phyloP scores from a whole-genome alignment of 2,329 filamentous ascomycete genomes.

The Venturiaceae sp. region DNA sequence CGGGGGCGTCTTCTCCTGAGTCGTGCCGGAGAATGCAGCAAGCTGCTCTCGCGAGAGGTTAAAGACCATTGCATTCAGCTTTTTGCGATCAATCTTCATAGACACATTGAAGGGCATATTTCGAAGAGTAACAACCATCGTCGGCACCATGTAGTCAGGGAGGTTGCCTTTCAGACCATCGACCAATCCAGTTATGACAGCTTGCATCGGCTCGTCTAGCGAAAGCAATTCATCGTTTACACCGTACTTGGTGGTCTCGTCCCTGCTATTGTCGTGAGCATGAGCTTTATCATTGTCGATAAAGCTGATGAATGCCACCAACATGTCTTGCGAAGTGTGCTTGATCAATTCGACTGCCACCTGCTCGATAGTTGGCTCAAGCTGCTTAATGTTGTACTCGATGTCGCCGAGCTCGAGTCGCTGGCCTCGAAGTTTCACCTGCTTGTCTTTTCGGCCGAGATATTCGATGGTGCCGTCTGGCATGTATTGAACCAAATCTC shows the following conservation, averaged over 20 bases:
- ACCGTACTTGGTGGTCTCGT: too few relatives aligned
- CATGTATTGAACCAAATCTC: slow-evolving; percentile 79
- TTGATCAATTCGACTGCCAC: too few relatives aligned
- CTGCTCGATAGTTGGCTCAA: too few relatives aligned
- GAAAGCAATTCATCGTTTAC: too few relatives aligned
- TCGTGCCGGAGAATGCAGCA: background rate
- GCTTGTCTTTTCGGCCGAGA: slow-evolving; percentile 77
- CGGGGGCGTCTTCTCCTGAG: slow-evolving; percentile 28
- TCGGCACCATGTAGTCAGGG: slow-evolving; percentile 84
- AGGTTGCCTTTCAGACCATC: background rate
- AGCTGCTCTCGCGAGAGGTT: slow-evolving; percentile 53
- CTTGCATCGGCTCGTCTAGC: too few relatives aligned
- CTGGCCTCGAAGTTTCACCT: slow-evolving; percentile 84
- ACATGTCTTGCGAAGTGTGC: too few relatives aligned
- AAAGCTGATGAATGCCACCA: too few relatives aligned
- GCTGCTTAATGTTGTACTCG: slow-evolving; percentile 34
- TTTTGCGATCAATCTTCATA: slow-evolving; percentile 76
- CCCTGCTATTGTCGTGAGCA: too few relatives aligned
- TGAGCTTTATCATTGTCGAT: too few relatives aligned
- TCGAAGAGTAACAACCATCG: slow-evolving; percentile 64
- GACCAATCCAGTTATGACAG: background rate
- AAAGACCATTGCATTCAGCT: slow-evolving; percentile 31
- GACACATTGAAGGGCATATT: slow-evolving; percentile 74
- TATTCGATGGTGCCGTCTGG: slow-evolving; percentile 74
- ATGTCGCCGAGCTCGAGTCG: slow-evolving; percentile 85